These are phyloP conservation scores for Eucalyptus pauciflora DNA, from an alignment of 345 rosid genomes.

Conservation along the genomic window DNA sequence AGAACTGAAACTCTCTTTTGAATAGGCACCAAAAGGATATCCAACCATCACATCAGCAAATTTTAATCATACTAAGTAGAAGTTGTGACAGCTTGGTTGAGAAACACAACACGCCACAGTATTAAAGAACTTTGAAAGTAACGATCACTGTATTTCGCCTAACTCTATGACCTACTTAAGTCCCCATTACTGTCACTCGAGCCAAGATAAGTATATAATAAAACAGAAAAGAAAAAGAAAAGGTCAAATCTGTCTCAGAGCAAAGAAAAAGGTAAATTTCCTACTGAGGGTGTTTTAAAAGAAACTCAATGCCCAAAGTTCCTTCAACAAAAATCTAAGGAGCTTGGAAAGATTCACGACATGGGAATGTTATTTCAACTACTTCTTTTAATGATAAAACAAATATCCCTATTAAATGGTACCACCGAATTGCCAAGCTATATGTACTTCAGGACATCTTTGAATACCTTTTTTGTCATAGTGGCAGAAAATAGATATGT, in stretches of 20 bases:
- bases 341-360: not conserved
- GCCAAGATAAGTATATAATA: not conserved
- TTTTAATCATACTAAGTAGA: not conserved
- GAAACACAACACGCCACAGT: not conserved
- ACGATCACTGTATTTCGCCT: not conserved
- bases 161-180: not conserved
- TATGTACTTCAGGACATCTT: not conserved
- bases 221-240: not conserved
- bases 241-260: not conserved
- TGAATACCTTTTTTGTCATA: slow-evolving; percentile 82
- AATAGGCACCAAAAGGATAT: not conserved
- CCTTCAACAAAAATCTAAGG: not conserved
- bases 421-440: not conserved
- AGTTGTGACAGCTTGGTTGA: not conserved
- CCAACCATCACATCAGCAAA: not conserved
- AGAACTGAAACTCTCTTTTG: not conserved
- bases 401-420: not conserved
- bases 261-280: not conserved
- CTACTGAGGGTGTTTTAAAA: not conserved
- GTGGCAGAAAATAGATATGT: slow-evolving; percentile 96
- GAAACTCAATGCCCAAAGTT: not conserved
- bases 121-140: not conserved
- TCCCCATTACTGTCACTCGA: not conserved
- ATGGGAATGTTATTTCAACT: not conserved
- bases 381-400: not conserved